Evolutionary conservation across 345 rosid genomes (phyloP), one percentile per base, ranked within the genome.

Genomic region (Noccaea bulbosa): DNA sequence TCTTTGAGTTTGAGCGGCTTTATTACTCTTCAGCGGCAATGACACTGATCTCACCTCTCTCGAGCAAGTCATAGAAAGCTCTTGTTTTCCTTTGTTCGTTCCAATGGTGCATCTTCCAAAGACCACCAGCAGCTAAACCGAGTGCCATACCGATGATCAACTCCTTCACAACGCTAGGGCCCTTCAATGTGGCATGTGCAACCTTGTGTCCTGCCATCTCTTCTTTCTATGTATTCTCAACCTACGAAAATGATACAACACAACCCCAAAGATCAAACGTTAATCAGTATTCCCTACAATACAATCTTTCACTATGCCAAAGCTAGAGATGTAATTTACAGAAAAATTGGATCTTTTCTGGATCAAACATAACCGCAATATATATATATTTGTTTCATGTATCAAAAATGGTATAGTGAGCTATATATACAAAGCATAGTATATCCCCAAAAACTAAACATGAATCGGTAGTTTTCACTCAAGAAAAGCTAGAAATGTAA

Each of bases 81-180:
- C 95, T 87, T 0, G 75, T 79, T 75, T 84, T 88, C 80, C 88
- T 88, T 85, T 88, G 87, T 79, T 85, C 92, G 48, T 87, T 88
- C 89, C 92, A 85, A 74, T 81, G 93, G 75, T 89, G 83, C 84
- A 83, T 84, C 81, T 88, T 90, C 96, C 91, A 87, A 40, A 86
- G 45, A 63, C 89, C 64, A 40, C 87, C 92, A 12, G 83, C 96
- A 50, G 74, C 81, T 70, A 84, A 68, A 46, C 87, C 94, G 12
- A 88, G 81, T 0, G 73, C 72, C 41, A 89, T 15, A 44, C 89
- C 97, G 5, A 87, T 78, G 37, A 79, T 8, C 17, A 91, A 71
- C 80, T 91, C 97, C 89, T 84, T 88, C 35, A 88, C 67, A 40
- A 91, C 95, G 46, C 88, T 91, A 20, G 97, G 97, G 22, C 92